Base-by-base conservation (phyloP, 192 early-diverging fungal genomes). In the Polychytrium aggregatum region DNA sequence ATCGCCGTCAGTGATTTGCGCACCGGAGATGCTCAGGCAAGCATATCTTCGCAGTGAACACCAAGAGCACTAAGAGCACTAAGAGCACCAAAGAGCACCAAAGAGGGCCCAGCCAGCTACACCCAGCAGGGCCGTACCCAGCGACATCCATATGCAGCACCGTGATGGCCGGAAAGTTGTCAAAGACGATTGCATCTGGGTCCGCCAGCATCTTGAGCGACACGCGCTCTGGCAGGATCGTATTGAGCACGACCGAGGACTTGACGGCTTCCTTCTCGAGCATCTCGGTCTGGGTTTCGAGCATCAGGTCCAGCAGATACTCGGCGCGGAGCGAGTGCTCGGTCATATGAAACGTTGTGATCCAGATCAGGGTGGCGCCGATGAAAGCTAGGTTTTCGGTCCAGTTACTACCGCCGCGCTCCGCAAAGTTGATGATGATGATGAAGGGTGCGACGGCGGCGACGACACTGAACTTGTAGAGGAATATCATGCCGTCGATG, bases 81-180 rank as follows among this genome's bases (percentile, higher is more conserved):
- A n/a, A n/a, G n/a, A n/a, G n/a, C n/a, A n/a, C n/a, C n/a, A n/a
- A n/a, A n/a, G n/a, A n/a, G n/a, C n/a, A n/a, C n/a, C n/a, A n/a
- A n/a, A n/a, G n/a, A n/a, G n/a, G n/a, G n/a, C n/a, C n/a, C n/a
- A n/a, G n/a, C n/a, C n/a, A n/a, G n/a, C n/a, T n/a, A n/a, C n/a
- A n/a, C n/a, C n/a, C n/a, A n/a, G n/a, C n/a, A n/a, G n/a, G n/a
- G n/a, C n/a, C 35, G 14, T 54, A 72, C 64, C 70, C 65, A 1
- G 62, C 70, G 47, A 72, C 65, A 53, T 72, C 70, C 70, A 72
- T 72, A 53, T 68, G 65, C 17, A 72, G 54, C 34, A 72, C 62
- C 0, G 65, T 65, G 11, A 60, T 46, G 36, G 57, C 52, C 10
- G 53, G 20, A 37, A 72, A 44, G 35, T 72, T 65, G 33, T 68